Evolutionary conservation across 345 rosid genomes (phyloP).

Genomic region (Moricandia moricandioides): DNA sequence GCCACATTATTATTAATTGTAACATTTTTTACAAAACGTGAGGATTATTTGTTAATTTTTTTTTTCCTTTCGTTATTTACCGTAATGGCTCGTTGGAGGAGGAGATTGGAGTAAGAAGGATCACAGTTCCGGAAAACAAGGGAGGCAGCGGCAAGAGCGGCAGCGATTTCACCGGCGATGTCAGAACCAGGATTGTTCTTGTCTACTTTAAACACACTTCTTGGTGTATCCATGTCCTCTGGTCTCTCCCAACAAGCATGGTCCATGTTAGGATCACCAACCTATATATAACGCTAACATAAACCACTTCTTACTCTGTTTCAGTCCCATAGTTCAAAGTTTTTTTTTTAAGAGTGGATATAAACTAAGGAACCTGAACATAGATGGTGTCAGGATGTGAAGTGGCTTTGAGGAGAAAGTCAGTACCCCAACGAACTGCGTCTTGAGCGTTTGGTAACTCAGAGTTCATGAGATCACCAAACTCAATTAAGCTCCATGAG

Average conservation of each 20-base stretch:
- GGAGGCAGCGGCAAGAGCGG: slow-evolving; percentile 83
- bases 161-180: slow-evolving; percentile 81
- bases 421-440: slow-evolving; percentile 77
- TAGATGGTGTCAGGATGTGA: slow-evolving; percentile 50
- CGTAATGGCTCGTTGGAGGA: slow-evolving; percentile 54
- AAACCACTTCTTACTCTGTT: background rate
- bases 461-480: slow-evolving; percentile 48
- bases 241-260: slow-evolving; percentile 88
- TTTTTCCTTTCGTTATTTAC: slow-evolving; percentile 19
- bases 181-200: slow-evolving; percentile 70
- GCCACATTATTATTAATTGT: background rate
- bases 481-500: slow-evolving; percentile 74
- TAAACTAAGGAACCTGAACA: slow-evolving; percentile 38
- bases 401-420: slow-evolving; percentile 76
- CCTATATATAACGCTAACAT: slow-evolving; percentile 4
- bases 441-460: slow-evolving; percentile 44
- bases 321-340: background rate
- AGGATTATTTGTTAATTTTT: background rate
- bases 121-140: slow-evolving; percentile 54
- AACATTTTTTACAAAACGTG: background rate
- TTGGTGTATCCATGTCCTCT: slow-evolving; percentile 88
- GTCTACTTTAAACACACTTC: slow-evolving; percentile 61
- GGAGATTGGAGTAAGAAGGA: slow-evolving; percentile 43
- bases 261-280: slow-evolving; percentile 36
- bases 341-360: background rate